Evolutionary conservation across 768 basidiomycete genomes (phyloP).

Genomic region (Tylopilus sp.): DNA sequence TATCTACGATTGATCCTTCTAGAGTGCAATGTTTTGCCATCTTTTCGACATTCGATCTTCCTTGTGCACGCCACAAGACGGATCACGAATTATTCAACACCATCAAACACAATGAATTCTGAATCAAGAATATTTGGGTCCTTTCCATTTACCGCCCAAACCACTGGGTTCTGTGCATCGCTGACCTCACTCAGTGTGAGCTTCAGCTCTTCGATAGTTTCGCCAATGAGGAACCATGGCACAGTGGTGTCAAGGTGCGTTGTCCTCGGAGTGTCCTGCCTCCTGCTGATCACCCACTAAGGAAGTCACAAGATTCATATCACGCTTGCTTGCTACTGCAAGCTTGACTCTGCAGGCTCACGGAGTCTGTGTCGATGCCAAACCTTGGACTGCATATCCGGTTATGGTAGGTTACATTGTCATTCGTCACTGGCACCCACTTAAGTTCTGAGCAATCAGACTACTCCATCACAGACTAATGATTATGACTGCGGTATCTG

Average conservation of each 20-base stretch:
- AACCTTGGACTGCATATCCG: not conserved
- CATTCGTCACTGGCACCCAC: too few relatives aligned
- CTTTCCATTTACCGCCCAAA: not conserved
- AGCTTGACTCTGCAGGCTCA: not conserved
- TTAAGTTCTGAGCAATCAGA: too few relatives aligned
- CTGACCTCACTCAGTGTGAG: not conserved
- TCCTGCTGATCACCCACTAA: not conserved
- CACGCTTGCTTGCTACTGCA: not conserved
- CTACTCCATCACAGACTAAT: too few relatives aligned
- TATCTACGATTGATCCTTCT: not conserved
- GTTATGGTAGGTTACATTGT: not conserved
- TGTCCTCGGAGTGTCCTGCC: not conserved
- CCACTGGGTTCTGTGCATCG: not conserved
- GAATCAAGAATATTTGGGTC: conserved; percentile 18
- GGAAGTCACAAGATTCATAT: not conserved
- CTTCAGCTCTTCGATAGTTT: conserved; percentile 1
- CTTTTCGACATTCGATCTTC: not conserved
- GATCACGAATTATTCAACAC: not conserved
- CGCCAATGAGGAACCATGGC: not conserved
- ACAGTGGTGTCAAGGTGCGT: not conserved
- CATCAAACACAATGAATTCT: conserved; percentile 16
- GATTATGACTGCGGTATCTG: too few relatives aligned
- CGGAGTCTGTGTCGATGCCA: not conserved
- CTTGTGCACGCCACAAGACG: too few relatives aligned
- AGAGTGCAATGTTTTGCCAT: not conserved